Conservation (phyloP, 495 filamentous ascomycete species). For the Lophium mytilinum region DNA sequence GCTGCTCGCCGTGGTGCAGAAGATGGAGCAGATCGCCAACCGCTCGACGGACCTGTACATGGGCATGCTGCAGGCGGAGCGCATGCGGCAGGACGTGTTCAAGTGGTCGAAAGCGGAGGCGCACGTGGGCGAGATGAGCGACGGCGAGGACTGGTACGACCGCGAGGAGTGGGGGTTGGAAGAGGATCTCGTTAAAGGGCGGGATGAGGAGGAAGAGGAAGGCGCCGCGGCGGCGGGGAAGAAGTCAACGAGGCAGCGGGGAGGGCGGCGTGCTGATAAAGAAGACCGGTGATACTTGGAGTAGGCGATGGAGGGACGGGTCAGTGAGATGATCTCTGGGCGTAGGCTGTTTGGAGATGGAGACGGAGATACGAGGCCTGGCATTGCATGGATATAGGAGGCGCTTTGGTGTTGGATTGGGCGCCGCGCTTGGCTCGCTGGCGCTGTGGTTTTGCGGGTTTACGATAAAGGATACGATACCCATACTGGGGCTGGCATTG, state of each 20-base stretch:
- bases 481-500: too few relatives aligned
- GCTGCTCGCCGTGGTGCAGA: slow-evolving; percentile 80
- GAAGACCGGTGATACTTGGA: slow-evolving; percentile 12
- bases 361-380: too few relatives aligned
- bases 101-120: slow-evolving; percentile 86
- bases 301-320: background rate
- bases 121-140: slow-evolving; percentile 76
- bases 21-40: slow-evolving; percentile 89
- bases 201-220: slow-evolving; percentile 71
- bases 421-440: too few relatives aligned
- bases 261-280: slow-evolving; percentile 14
- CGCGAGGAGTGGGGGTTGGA: slow-evolving; percentile 78
- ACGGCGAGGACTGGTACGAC: slow-evolving; percentile 96
- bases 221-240: slow-evolving; percentile 6
- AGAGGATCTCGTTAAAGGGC: slow-evolving; percentile 81
- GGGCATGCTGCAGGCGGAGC: slow-evolving; percentile 66
- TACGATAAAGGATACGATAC: too few relatives aligned
- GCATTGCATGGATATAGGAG: too few relatives aligned
- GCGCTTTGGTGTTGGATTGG: too few relatives aligned
- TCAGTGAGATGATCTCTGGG: too few relatives aligned
- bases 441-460: too few relatives aligned
- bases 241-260: slow-evolving; percentile 23
- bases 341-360: too few relatives aligned
- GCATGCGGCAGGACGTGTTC: slow-evolving; percentile 68
- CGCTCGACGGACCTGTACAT: slow-evolving; percentile 68